Percentiles rank a stretch among this genome's conserved stretches.
Evolutionary conservation across 257 asterid species (phyloP).

Genomic region (Apocynum venetum): DNA sequence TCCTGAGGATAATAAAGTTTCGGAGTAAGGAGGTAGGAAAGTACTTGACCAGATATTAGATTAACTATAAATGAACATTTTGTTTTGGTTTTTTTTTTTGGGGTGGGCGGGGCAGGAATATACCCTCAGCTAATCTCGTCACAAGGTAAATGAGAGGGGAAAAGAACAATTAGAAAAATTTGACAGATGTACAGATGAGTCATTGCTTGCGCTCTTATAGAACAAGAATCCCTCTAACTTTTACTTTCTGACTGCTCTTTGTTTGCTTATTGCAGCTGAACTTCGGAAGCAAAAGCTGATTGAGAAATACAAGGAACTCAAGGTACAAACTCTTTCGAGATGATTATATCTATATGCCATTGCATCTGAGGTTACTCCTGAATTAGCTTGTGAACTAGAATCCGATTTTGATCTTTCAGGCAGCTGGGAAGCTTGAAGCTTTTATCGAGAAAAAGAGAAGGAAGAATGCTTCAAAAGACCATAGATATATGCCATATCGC

Average conservation of each 20-base stretch:
- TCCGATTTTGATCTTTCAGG: constrained; percentile 36
- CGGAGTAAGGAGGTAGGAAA: not conserved
- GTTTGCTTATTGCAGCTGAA: constrained; percentile 61
- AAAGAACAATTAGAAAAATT: not conserved
- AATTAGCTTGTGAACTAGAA: not conserved
- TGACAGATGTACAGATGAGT: not conserved
- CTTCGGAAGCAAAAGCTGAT: constrained; percentile 56
- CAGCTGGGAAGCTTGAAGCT: constrained; percentile 73
- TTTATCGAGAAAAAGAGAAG: constrained; percentile 75
- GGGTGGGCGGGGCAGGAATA: not conserved
- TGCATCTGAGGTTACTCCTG: not conserved
- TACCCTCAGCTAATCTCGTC: not conserved
- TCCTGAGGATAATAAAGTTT: not conserved
- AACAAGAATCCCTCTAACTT: not conserved
- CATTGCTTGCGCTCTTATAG: too few relatives aligned
- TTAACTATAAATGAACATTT: too few relatives aligned
- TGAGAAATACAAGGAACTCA: constrained; percentile 78
- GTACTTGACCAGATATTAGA: not conserved
- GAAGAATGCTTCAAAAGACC: constrained; percentile 90
- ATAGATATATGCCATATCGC: constrained; percentile 77
- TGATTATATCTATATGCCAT: not conserved
- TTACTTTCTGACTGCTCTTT: not conserved
- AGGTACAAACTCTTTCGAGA: constrained; percentile 34
- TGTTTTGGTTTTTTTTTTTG: too few relatives aligned
- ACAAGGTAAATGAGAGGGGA: not conserved